phyloP scores from a whole-genome alignment of 2,329 filamentous ascomycete species.

The Ophidiomyces ophidiicola region DNA sequence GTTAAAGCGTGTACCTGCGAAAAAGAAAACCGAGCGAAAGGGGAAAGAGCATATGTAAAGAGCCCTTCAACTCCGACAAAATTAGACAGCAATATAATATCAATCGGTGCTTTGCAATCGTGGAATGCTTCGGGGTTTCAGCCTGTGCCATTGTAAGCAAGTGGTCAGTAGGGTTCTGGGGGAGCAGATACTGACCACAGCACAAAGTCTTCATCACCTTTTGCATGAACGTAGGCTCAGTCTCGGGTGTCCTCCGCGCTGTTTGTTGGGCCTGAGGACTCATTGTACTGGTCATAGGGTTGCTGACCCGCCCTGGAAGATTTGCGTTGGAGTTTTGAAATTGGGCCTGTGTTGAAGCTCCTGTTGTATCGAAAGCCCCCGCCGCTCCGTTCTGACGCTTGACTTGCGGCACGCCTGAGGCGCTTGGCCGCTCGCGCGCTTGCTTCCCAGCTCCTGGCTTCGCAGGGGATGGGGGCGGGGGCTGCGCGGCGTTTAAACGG shows the following conservation, averaged over 20 bases:
- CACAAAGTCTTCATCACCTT: conserved; percentile 89
- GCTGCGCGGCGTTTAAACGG: conserved; percentile 90
- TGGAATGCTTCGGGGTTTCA: neutral
- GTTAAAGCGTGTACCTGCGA: conserved; percentile 14
- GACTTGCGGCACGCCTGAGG: conserved; percentile 56
- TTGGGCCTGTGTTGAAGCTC: conserved; percentile 86
- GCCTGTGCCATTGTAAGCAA: neutral
- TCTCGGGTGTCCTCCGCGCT: conserved; percentile 43
- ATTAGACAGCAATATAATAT: neutral
- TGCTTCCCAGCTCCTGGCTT: conserved; percentile 61
- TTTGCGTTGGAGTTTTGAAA: conserved; percentile 94
- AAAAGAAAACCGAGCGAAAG: conserved; percentile 11
- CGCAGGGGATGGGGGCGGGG: conserved; percentile 73
- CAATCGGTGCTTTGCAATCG: neutral
- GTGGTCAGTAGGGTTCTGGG: neutral
- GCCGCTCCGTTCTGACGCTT: conserved; percentile 56
- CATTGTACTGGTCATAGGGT: conserved; percentile 45
- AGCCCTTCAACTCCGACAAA: conserved; percentile 8
- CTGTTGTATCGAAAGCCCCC: conserved; percentile 54
- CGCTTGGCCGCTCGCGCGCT: conserved; percentile 60
- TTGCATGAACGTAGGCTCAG: conserved; percentile 70
- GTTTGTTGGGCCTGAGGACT: conserved; percentile 44
- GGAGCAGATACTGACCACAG: conserved; percentile 51
- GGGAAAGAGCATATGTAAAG: conserved; percentile 8
- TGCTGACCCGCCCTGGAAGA: conserved; percentile 52